Percentiles rank a stretch among this genome's conserved stretches.
These are phyloP conservation scores for Linderniella brevidens DNA, from an alignment of 257 asterid species.

Conservation along the genomic window DNA sequence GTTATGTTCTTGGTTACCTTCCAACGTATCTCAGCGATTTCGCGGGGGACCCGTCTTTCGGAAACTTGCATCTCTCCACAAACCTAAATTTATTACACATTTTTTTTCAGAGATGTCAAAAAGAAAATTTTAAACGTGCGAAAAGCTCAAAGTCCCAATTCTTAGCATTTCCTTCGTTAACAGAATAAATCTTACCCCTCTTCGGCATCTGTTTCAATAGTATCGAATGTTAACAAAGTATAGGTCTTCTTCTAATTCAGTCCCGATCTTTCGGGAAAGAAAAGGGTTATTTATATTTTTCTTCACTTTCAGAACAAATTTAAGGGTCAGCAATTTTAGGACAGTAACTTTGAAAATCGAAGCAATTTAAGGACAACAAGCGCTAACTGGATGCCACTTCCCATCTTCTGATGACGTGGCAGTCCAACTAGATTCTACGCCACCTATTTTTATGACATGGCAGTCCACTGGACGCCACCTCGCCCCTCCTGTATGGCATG, in stretches of 20 bases:
- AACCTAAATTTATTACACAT: constrained; percentile 31
- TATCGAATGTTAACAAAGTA: neutral
- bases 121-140: neutral
- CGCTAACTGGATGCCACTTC: no score
- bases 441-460: no score
- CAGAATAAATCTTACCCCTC: constrained; percentile 81
- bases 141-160: constrained; percentile 50
- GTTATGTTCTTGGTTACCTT: constrained; percentile 38
- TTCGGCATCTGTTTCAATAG: constrained; percentile 46
- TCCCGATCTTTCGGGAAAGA: neutral
- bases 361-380: no score
- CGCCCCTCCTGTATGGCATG: no score
- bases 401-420: no score
- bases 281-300: no score
- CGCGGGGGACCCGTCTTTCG: constrained; percentile 75
- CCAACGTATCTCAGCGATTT: constrained; percentile 92
- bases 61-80: constrained; percentile 80
- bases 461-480: no score
- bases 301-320: no score
- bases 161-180: constrained; percentile 88
- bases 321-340: no score
- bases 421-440: no score
- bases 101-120: neutral
- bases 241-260: neutral
- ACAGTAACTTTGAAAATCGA: no score